Percentiles rank a stretch among this genome's conserved stretches.
Evolutionary conservation across 2,329 filamentous ascomycete species (phyloP).

Genomic region (Hirsutella rhossiliensis): DNA sequence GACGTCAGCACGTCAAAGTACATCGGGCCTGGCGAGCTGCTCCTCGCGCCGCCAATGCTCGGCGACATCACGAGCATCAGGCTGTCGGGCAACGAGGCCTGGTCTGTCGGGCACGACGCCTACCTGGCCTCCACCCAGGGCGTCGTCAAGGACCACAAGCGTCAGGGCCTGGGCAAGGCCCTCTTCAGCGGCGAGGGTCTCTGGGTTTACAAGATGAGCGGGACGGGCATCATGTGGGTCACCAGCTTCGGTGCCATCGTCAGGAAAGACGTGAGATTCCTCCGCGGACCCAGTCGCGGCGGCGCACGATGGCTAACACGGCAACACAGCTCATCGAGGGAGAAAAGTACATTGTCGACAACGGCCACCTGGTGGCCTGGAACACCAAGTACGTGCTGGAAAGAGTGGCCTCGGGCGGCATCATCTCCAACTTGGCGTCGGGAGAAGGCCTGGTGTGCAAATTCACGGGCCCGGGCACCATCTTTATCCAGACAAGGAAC

Average conservation of each 20-base stretch:
- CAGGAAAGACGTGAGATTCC: slow-evolving; percentile 75
- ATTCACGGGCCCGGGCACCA: slow-evolving; percentile 80
- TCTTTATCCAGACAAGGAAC: slow-evolving; percentile 90
- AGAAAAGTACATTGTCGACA: slow-evolving; percentile 87
- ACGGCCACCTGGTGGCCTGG: slow-evolving; percentile 91
- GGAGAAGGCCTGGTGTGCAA: slow-evolving; percentile 89
- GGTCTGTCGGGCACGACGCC: slow-evolving; percentile 78
- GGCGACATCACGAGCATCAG: slow-evolving; percentile 79
- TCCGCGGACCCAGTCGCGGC: background rate
- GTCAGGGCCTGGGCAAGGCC: slow-evolving; percentile 75
- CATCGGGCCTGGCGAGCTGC: slow-evolving; percentile 81
- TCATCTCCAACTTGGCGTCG: slow-evolving; percentile 76
- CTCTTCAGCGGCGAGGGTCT: slow-evolving; percentile 91
- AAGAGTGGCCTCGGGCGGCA: slow-evolving; percentile 77
- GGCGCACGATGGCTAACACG: background rate
- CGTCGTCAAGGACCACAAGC: slow-evolving; percentile 78
- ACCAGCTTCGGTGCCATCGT: slow-evolving; percentile 93
- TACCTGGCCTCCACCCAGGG: slow-evolving; percentile 80
- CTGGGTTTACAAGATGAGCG: slow-evolving; percentile 79
- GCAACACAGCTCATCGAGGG: slow-evolving; percentile 36
- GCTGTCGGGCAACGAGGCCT: slow-evolving; percentile 58
- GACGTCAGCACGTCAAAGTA: slow-evolving; percentile 70
- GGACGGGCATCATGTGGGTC: slow-evolving; percentile 74
- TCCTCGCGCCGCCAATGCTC: slow-evolving; percentile 67
- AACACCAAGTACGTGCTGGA: slow-evolving; percentile 91